Conservation (phyloP, 306 rosid genomes). For the Lathyrus tuberosus region DNA sequence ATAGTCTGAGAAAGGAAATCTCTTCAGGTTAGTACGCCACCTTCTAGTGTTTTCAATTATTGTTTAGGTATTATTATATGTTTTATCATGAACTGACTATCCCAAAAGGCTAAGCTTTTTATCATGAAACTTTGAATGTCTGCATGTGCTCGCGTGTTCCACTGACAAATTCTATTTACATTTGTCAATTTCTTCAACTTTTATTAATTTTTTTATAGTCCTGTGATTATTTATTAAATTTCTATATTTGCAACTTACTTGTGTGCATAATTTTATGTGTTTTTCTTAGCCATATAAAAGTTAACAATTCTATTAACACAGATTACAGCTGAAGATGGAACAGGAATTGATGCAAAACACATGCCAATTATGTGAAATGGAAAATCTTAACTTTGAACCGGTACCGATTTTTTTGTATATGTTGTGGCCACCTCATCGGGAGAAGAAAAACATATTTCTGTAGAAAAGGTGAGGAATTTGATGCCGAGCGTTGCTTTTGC, state of each 20-base stretch:
- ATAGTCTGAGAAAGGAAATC: slow-evolving; percentile 36
- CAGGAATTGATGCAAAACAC: background rate
- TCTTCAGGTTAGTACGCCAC: slow-evolving; percentile 44
- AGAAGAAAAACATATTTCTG: slow-evolving; percentile 37
- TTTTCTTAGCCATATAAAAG: slow-evolving; percentile 10
- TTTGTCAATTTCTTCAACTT: background rate
- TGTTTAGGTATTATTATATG: background rate
- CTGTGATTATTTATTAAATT: background rate
- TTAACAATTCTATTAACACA: slow-evolving; percentile 40
- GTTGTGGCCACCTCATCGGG: slow-evolving; percentile 46
- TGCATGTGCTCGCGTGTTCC: background rate
- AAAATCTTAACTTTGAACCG: slow-evolving; percentile 36
- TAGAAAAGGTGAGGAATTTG: slow-evolving; percentile 42
- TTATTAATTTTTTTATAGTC: too few species aligned
- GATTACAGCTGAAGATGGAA: slow-evolving; percentile 9
- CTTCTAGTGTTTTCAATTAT: slow-evolving; percentile 3
- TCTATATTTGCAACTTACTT: too few species aligned
- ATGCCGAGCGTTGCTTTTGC: slow-evolving; percentile 47
- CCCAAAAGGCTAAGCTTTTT: background rate
- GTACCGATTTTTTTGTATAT: slow-evolving; percentile 48
- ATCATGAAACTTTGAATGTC: background rate
- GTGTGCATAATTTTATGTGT: too few species aligned
- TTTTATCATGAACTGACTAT: background rate
- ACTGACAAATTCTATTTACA: background rate
- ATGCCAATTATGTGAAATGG: slow-evolving; percentile 57